A percentile compares a stretch with the other conserved stretches of the same genome.
Evolutionary conservation across 257 asterid genomes (phyloP).

Genomic region (Petunia axillaris): DNA sequence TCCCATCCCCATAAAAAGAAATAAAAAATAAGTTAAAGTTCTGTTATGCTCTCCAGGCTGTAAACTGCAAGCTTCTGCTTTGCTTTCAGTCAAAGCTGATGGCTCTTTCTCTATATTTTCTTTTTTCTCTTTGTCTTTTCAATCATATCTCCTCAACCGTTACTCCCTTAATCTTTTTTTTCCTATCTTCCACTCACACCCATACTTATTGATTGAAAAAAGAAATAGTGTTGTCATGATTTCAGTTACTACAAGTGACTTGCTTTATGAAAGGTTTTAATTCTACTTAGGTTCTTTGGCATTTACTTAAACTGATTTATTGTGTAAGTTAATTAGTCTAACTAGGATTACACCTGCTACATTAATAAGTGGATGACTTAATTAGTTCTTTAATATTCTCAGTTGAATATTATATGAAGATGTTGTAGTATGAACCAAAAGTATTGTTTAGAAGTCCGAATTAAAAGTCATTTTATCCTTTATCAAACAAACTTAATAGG

Average conservation of each 20-base stretch:
- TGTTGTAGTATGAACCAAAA: too few species aligned
- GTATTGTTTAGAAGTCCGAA: too few species aligned
- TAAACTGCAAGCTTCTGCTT: constrained; percentile 28
- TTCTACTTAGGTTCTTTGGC: not conserved
- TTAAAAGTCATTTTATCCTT: too few species aligned
- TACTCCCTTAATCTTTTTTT: constrained; percentile 23
- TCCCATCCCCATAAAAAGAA: not conserved
- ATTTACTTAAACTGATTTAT: not conserved
- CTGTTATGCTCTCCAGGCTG: constrained; percentile 74
- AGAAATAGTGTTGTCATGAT: constrained; percentile 21
- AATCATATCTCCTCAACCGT: constrained; percentile 33
- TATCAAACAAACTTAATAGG: too few species aligned
- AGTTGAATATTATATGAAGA: too few species aligned
- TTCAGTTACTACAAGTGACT: constrained; percentile 30
- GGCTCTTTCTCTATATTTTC: constrained; percentile 26
- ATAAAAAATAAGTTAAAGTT: not conserved
- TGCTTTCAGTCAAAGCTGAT: constrained; percentile 64
- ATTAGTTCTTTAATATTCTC: not conserved
- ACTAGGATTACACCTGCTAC: too few species aligned
- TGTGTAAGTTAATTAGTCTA: not conserved
- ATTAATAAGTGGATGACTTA: too few species aligned
- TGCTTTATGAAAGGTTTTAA: not conserved
- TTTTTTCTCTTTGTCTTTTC: not conserved
- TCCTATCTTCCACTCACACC: constrained; percentile 11
- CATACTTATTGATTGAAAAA: constrained; percentile 1